phyloP scores from a whole-genome alignment of 1,139 yeast species.

The Torulaspora pretoriensis region DNA sequence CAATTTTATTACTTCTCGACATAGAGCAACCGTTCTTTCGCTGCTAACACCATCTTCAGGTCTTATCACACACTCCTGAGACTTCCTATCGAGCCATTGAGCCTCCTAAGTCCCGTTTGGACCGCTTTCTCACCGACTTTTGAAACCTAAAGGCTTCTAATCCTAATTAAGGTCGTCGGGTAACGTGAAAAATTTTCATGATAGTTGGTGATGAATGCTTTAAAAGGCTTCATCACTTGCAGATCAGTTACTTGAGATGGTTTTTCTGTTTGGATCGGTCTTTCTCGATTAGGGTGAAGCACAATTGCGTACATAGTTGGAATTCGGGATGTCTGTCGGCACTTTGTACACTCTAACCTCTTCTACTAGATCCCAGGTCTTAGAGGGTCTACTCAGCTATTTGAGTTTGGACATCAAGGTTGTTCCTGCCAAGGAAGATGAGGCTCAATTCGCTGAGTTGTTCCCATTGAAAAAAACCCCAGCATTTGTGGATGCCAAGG shows the following conservation, averaged over 20 bases:
- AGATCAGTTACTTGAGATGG: too few species aligned
- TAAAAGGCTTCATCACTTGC: background rate
- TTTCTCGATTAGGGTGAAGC: background rate
- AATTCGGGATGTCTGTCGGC: constrained; percentile 54
- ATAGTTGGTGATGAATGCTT: background rate
- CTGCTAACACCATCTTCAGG: background rate
- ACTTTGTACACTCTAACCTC: constrained; percentile 50
- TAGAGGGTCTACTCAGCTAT: constrained; percentile 61
- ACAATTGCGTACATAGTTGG: background rate
- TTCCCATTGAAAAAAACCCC: constrained; percentile 79
- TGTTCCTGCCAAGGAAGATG: constrained; percentile 42
- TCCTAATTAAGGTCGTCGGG: background rate
- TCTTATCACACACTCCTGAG: too few species aligned
- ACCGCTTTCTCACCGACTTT: background rate
- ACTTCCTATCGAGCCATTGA: background rate
- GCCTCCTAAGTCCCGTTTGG: background rate
- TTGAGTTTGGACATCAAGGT: constrained; percentile 67
- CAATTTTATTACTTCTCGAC: background rate
- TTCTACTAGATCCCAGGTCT: constrained; percentile 45
- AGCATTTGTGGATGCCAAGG: constrained; percentile 75
- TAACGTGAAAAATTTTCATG: constrained; percentile 7
- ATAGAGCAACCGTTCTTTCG: background rate
- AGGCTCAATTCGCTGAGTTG: constrained; percentile 44
- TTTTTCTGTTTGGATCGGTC: background rate
- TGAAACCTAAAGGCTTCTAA: constrained; percentile 3